phyloP scores from a whole-genome alignment of 306 rosid species.

The Vigna radiata region DNA sequence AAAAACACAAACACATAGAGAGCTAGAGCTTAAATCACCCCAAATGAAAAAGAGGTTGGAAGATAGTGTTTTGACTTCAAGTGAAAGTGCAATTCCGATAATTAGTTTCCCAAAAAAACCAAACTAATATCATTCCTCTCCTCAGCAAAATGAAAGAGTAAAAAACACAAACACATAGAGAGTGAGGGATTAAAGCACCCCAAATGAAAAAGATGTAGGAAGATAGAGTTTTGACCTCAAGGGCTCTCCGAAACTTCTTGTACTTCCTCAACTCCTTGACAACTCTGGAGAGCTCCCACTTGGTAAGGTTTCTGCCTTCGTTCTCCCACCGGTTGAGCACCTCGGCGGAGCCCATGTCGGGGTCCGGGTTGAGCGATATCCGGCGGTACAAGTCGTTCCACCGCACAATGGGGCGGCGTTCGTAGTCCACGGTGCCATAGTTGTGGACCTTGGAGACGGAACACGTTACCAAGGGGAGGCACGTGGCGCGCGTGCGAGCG shows the following conservation, averaged over 20 bases:
- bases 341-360: constrained; percentile 64
- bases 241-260: constrained; percentile 60
- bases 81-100: no score
- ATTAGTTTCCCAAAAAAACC: no score
- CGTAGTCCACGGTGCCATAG: constrained; percentile 78
- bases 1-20: not conserved
- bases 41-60: not conserved
- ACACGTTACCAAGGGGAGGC: constrained; percentile 48
- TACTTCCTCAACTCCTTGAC: constrained; percentile 84
- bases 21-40: not conserved
- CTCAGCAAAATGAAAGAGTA: not conserved
- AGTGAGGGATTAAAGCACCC: not conserved
- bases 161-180: not conserved
- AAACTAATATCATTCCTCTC: no score
- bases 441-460: constrained; percentile 67
- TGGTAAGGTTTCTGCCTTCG: constrained; percentile 69
- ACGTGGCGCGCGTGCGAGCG: not conserved
- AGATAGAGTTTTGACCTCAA: constrained; percentile 62
- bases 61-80: no score
- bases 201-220: not conserved
- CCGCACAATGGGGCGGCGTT: constrained; percentile 63
- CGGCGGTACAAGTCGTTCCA: constrained; percentile 76
- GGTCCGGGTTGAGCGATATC: constrained; percentile 64
- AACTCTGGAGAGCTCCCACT: constrained; percentile 83
- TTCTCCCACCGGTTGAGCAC: constrained; percentile 90